Evolutionary conservation across 192 early-diverging fungal species (phyloP), one percentile per base, ranked within the genome.

Genomic region (Helicostylum pulchrum): DNA sequence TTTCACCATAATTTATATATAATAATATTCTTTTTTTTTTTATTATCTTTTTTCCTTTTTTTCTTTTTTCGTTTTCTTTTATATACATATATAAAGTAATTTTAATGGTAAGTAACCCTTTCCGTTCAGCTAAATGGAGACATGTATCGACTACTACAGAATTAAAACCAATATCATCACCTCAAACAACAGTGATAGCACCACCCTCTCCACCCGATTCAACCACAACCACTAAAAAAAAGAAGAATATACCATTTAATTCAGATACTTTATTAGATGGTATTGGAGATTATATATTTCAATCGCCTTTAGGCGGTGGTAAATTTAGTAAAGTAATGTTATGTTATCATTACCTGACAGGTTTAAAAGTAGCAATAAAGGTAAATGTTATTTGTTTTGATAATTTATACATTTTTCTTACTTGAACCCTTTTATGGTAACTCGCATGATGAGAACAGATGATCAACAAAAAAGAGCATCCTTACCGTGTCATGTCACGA

Each of bases 291-390:
- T 94, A 94, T 77, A 56, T 81, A 7, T 91, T 94, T 68, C 70
- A 86, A 67, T 83, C 83, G 63, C 83, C 87, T 17, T 76, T 94
- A 15, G 90, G 90, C 14, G 84, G 87, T 64, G 92, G 90, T 43
- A 92, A 92, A 56, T 92, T 92, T 66, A 87, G 87, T 58, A 83
- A 88, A 49, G 90, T 92, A 8, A 87, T 90, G 62, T 77, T 93
- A 3, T 88, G 86, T 7, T 78, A 76, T 34, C 90, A 93, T 58
- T 74, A 71, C 62, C 59, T 72, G 23, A 83, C 76, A 19, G 65
- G 70, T 3, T 51, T 67, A 9, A 55, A 63, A 39, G 56, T 63
- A 4, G 74, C 74, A 9, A 60, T 76, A 30, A 76, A 76, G 71
- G 71, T 67, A 63, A 26, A 53, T 21, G 1, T 2, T 7, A 56